Conservation (phyloP, 2,329 filamentous ascomycete species). For the Diplodia scrobiculata region DNA sequence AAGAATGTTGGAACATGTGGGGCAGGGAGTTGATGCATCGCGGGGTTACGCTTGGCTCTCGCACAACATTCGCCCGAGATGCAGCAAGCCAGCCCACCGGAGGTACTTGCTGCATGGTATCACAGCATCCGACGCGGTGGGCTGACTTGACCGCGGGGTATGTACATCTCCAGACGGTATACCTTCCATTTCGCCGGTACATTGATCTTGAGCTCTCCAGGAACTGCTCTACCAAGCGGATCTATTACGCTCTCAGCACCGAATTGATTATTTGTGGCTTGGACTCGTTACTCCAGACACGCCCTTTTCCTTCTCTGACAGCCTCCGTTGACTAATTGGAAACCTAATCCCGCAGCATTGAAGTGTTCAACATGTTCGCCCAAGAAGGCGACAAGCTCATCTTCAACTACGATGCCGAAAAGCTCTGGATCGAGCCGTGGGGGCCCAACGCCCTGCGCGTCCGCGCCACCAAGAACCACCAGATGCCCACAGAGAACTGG, state of each 20-base stretch:
- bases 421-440: constrained; percentile 55
- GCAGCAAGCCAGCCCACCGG: constrained; percentile 1
- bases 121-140: background rate
- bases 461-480: constrained; percentile 49
- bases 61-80: constrained; percentile 1
- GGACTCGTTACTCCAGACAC: background rate
- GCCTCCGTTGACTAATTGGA: background rate
- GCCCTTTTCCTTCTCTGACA: background rate
- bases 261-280: background rate
- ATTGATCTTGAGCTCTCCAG: background rate
- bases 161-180: background rate
- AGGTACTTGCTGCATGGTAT: background rate
- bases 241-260: background rate
- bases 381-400: constrained; percentile 60
- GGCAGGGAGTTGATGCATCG: background rate
- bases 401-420: constrained; percentile 58
- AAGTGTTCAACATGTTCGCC: constrained; percentile 39
- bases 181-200: background rate
- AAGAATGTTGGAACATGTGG: background rate
- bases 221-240: background rate
- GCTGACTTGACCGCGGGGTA: constrained; percentile 1
- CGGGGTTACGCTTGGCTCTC: constrained; percentile 4
- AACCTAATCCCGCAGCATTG: background rate
- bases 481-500: constrained; percentile 38
- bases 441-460: constrained; percentile 53